phyloP scores from a whole-genome alignment of 164 flowering plant species.

The Cinnamomum chago region DNA sequence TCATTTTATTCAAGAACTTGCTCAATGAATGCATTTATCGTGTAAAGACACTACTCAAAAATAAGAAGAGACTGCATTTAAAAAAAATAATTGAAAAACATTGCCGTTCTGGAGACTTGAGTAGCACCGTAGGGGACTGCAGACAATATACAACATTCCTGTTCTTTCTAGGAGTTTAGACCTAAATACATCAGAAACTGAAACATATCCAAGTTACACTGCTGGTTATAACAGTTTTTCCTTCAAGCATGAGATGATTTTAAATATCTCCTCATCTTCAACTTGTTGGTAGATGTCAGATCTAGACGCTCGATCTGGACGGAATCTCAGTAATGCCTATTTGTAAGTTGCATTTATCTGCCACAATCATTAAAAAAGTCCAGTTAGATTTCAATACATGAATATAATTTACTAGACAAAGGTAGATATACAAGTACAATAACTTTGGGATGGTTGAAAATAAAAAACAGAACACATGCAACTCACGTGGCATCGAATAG shows the following conservation, averaged over 20 bases:
- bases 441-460: neutral
- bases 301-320: slow-evolving; percentile 81
- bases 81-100: no score
- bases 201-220: slow-evolving; percentile 9
- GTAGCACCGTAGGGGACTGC: no score
- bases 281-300: slow-evolving; percentile 67
- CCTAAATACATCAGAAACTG: no score
- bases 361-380: slow-evolving; percentile 3
- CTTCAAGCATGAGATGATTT: slow-evolving; percentile 77
- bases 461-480: neutral
- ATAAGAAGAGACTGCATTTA: no score
- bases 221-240: slow-evolving; percentile 43
- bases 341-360: slow-evolving; percentile 87
- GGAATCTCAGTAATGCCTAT: slow-evolving; percentile 71
- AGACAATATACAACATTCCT: no score
- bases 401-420: neutral
- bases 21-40: no score
- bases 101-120: no score
- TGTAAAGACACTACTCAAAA: no score
- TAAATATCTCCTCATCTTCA: slow-evolving; percentile 93
- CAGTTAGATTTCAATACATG: neutral
- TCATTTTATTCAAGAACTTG: no score
- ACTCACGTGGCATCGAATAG: slow-evolving; percentile 39
- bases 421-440: neutral
- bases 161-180: no score